phyloP scores from a whole-genome alignment of 2,329 filamentous ascomycete species.

The Scytalidium lignicola region DNA sequence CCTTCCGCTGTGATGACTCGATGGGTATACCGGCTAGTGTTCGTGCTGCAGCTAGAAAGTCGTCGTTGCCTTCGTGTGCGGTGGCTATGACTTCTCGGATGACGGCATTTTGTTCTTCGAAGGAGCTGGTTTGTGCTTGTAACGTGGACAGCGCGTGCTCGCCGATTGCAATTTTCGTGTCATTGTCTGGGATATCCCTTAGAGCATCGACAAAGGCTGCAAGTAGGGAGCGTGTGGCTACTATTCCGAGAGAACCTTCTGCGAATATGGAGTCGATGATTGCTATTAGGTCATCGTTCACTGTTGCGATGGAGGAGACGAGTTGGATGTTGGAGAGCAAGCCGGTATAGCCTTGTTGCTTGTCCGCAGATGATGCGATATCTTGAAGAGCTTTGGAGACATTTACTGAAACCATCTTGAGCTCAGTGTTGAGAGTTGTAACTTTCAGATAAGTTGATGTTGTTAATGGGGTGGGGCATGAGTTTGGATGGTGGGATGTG shows the following conservation, averaged over 20 bases:
- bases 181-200: constrained; percentile 51
- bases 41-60: constrained; percentile 73
- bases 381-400: constrained; percentile 39
- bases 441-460: background rate
- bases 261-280: constrained; percentile 28
- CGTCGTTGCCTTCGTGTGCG: constrained; percentile 76
- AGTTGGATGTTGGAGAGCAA: constrained; percentile 37
- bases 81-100: constrained; percentile 78
- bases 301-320: constrained; percentile 12
- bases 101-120: constrained; percentile 77
- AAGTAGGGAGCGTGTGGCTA: constrained; percentile 24
- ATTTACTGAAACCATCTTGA: constrained; percentile 29
- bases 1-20: constrained; percentile 80
- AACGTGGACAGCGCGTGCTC: constrained; percentile 67
- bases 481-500: constrained; percentile 1
- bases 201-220: constrained; percentile 60
- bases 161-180: constrained; percentile 71
- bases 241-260: constrained; percentile 24
- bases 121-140: constrained; percentile 57
- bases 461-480: background rate
- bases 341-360: constrained; percentile 40
- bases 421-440: background rate
- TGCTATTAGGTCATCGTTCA: constrained; percentile 21
- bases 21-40: constrained; percentile 79
- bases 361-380: constrained; percentile 35